Percentiles rank a stretch among this genome's conserved stretches.
These are phyloP conservation scores for Agrocybe pediades DNA, from an alignment of 768 basidiomycete genomes.

Conservation along the genomic window DNA sequence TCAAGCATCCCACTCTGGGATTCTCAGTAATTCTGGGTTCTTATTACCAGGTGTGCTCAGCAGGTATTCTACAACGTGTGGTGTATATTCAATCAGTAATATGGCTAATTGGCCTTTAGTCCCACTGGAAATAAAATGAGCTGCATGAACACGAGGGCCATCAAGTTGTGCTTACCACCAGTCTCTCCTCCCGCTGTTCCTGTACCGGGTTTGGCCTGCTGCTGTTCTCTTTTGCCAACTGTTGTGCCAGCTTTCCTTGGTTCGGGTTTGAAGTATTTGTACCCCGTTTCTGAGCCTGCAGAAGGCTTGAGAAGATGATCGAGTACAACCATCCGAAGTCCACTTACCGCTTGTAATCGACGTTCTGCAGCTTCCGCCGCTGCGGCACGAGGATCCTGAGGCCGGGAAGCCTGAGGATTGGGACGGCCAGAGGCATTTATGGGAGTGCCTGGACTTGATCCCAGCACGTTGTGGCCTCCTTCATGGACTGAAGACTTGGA, in stretches of 20 bases:
- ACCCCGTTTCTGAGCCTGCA: conserved; percentile 46
- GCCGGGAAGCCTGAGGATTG: conserved; percentile 22
- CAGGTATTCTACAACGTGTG: conserved; percentile 18
- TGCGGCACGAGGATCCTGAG: conserved; percentile 50
- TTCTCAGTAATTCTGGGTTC: no score
- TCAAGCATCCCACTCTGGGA: no score
- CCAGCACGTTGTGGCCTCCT: conserved; percentile 52
- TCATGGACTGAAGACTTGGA: conserved; percentile 49
- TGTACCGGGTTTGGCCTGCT: conserved; percentile 32
- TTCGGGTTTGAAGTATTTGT: conserved; percentile 47
- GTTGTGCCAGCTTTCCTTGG: conserved; percentile 45
- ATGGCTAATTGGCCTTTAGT: conserved; percentile 33
- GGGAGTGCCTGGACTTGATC: conserved; percentile 32
- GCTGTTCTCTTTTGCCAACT: conserved; percentile 39
- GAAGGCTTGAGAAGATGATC: conserved; percentile 20
- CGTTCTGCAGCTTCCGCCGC: conserved; percentile 66
- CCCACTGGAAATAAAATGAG: conserved; percentile 33
- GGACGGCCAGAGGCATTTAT: conserved; percentile 20
- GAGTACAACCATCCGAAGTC: conserved; percentile 16
- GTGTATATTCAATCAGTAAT: conserved; percentile 10
- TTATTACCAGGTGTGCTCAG: no score
- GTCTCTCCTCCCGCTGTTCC: conserved; percentile 37
- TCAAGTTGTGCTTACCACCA: conserved; percentile 39
- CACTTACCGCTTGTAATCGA: conserved; percentile 55
- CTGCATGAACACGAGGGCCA: no score